phyloP scores from a whole-genome alignment of 2,329 filamentous ascomycete genomes.

The Mollisia scopiformis region DNA sequence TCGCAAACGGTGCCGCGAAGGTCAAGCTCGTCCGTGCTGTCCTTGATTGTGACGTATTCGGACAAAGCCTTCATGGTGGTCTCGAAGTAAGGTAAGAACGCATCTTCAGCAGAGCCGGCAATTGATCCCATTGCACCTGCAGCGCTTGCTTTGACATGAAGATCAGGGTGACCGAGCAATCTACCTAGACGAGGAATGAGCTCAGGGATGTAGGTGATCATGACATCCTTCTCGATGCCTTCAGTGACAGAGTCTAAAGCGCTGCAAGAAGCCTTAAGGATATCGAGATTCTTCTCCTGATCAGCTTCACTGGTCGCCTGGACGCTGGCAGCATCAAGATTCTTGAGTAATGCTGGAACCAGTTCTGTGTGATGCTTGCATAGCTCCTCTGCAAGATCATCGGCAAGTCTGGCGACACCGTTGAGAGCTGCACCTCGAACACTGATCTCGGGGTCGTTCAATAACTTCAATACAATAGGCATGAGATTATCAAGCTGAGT shows the following conservation, averaged over 20 bases:
- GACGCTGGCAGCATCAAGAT: slow-evolving; percentile 79
- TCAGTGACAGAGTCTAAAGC: slow-evolving; percentile 92
- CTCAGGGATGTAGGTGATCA: slow-evolving; percentile 79
- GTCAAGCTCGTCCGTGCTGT: slow-evolving; percentile 86
- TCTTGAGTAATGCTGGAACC: slow-evolving; percentile 83
- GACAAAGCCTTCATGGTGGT: slow-evolving; percentile 89
- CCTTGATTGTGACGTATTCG: slow-evolving; percentile 82
- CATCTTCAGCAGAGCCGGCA: slow-evolving; percentile 79
- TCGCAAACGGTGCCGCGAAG: slow-evolving; percentile 89
- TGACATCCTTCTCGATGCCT: slow-evolving; percentile 78
- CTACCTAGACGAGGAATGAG: slow-evolving; percentile 84
- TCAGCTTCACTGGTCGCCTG: slow-evolving; percentile 65
- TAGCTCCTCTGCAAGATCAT: slow-evolving; percentile 91
- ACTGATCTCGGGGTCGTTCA: slow-evolving; percentile 80
- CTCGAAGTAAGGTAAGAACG: slow-evolving; percentile 90
- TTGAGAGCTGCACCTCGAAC: slow-evolving; percentile 89
- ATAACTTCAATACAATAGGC: slow-evolving; percentile 79
- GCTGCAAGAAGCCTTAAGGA: slow-evolving; percentile 87
- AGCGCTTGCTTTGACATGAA: slow-evolving; percentile 86
- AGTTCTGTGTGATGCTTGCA: slow-evolving; percentile 82
- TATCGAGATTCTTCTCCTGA: slow-evolving; percentile 76
- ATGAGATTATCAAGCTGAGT: slow-evolving; percentile 88
- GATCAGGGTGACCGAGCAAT: slow-evolving; percentile 82
- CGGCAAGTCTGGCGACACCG: slow-evolving; percentile 85
- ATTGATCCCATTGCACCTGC: slow-evolving; percentile 90